Evolutionary conservation across 2,329 filamentous ascomycete species (phyloP).

Genomic region (Bipolaris gigantea): DNA sequence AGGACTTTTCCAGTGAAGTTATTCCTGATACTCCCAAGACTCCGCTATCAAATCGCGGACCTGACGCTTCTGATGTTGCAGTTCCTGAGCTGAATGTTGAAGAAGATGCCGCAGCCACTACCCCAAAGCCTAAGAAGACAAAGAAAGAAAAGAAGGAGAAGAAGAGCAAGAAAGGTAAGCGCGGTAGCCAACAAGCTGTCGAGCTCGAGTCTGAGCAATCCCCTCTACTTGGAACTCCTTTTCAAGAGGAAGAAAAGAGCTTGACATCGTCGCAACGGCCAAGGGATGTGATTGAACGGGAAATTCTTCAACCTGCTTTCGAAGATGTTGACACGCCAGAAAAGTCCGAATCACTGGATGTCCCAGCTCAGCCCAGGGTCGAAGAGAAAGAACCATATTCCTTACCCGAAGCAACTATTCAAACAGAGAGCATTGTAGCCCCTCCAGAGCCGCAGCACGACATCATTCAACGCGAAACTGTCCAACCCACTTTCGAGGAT

Average conservation of each 20-base stretch:
- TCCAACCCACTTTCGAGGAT: slow-evolving; percentile 25
- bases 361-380: not conserved
- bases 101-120: not conserved
- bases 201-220: slow-evolving; percentile 16
- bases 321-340: slow-evolving; percentile 11
- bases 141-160: slow-evolving; percentile 36
- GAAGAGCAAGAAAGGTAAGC: slow-evolving; percentile 38
- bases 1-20: slow-evolving; percentile 7
- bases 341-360: not conserved
- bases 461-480: slow-evolving; percentile 23
- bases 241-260: slow-evolving; percentile 7
- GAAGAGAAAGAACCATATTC: slow-evolving; percentile 15
- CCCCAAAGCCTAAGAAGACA: slow-evolving; percentile 33
- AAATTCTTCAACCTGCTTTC: slow-evolving; percentile 29
- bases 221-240: slow-evolving; percentile 5
- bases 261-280: slow-evolving; percentile 6
- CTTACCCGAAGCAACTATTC: not conserved
- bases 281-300: slow-evolving; percentile 21
- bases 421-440: slow-evolving; percentile 3
- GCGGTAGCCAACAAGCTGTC: slow-evolving; percentile 24
- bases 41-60: not conserved
- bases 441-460: slow-evolving; percentile 8
- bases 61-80: not conserved
- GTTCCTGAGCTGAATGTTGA: not conserved
- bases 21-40: slow-evolving; percentile 5